Evolutionary conservation across 2,329 filamentous ascomycete genomes (phyloP).

Genomic region (Diatrype stigma): DNA sequence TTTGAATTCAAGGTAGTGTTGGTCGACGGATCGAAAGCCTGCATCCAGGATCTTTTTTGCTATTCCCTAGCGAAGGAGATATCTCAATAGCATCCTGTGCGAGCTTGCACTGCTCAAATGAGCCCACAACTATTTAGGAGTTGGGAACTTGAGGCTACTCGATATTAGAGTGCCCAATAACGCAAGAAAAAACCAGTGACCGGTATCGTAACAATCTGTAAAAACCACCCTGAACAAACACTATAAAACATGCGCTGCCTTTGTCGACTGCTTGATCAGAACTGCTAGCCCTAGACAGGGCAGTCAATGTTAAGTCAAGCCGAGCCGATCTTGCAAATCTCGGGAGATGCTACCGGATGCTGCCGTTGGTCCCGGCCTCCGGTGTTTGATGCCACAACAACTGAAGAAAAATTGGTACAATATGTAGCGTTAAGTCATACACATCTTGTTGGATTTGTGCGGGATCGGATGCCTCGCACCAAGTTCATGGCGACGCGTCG

Average conservation of each 20-base stretch:
- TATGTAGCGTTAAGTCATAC: slow-evolving; percentile 23
- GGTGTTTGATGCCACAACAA: slow-evolving; percentile 1
- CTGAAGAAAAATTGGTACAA: slow-evolving; percentile 8
- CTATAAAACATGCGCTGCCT: slow-evolving; percentile 12
- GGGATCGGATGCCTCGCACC: slow-evolving; percentile 26
- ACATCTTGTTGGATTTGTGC: slow-evolving; percentile 29
- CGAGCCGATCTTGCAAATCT: slow-evolving; percentile 11
- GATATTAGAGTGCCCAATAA: not conserved
- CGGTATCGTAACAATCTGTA: not conserved
- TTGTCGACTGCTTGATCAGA: slow-evolving; percentile 13
- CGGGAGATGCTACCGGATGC: slow-evolving; percentile 7
- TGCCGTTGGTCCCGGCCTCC: slow-evolving; percentile 14
- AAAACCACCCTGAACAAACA: slow-evolving; percentile 12
- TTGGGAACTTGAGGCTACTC: not conserved
- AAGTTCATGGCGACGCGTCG: slow-evolving; percentile 26
- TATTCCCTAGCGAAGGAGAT: no score
- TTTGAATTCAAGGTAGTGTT: no score
- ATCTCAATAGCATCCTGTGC: no score
- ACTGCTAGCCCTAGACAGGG: slow-evolving; percentile 9
- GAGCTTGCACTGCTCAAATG: not conserved
- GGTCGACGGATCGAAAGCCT: no score
- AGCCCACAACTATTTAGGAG: not conserved
- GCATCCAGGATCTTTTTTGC: no score
- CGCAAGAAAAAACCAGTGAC: not conserved
- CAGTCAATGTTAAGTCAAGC: slow-evolving; percentile 12